These are phyloP conservation scores for Nitzschia sp. DNA, from an alignment of 108 stramenopile species.

Conservation along the genomic window DNA sequence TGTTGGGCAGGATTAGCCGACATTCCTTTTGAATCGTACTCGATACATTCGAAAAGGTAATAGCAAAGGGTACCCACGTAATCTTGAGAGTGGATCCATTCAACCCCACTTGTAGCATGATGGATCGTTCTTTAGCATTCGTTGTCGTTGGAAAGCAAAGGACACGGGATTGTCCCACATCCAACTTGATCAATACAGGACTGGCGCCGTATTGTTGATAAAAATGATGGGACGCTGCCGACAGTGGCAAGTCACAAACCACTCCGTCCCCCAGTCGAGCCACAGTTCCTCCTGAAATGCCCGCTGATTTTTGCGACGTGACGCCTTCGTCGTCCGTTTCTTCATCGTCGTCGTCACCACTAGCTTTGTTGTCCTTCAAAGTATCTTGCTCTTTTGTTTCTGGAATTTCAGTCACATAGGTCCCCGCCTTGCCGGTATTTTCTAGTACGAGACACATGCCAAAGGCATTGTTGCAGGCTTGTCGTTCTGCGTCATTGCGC, in stretches of 20 bases:
- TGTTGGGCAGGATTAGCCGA: neutral
- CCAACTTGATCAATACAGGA: constrained; percentile 10
- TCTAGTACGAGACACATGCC: constrained; percentile 36
- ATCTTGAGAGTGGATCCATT: constrained; percentile 25
- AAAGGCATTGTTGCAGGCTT: constrained; percentile 24
- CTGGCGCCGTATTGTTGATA: neutral
- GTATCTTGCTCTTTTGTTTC: neutral
- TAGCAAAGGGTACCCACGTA: constrained; percentile 13
- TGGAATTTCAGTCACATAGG: constrained; percentile 13
- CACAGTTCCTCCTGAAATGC: neutral
- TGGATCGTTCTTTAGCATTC: neutral
- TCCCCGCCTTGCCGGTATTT: constrained; percentile 34
- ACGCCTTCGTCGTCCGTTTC: constrained; percentile 26
- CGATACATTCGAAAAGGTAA: constrained; percentile 21
- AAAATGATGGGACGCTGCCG: neutral
- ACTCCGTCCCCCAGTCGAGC: neutral
- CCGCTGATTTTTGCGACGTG: constrained; percentile 6
- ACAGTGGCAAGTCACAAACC: constrained; percentile 10
- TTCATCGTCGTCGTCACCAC: constrained; percentile 22
- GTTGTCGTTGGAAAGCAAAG: constrained; percentile 11
- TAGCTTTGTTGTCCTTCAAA: neutral
- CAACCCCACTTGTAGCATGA: constrained; percentile 32
- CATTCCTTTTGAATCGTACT: neutral
- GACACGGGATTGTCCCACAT: constrained; percentile 19
- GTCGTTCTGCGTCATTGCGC: constrained; percentile 23